Evolutionary conservation across 2,329 filamentous ascomycete species (phyloP).

Genomic region (Pyrenochaeta sp.): DNA sequence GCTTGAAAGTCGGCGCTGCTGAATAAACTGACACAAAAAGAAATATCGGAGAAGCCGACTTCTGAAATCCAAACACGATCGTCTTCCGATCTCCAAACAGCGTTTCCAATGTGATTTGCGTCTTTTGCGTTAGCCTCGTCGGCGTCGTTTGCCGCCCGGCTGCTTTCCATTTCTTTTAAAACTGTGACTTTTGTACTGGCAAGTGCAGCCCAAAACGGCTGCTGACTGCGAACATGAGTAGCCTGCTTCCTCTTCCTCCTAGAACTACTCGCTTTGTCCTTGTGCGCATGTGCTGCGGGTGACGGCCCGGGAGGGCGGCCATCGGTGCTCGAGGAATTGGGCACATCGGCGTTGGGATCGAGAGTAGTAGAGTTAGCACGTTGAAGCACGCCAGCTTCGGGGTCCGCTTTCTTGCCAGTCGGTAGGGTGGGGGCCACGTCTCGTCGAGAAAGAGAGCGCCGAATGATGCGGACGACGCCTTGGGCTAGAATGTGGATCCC

Average conservation of each 20-base stretch:
- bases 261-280: slow-evolving; percentile 69
- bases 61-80: slow-evolving; percentile 84
- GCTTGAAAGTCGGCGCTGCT: slow-evolving; percentile 52
- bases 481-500: slow-evolving; percentile 80
- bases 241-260: slow-evolving; percentile 93
- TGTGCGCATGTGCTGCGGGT: slow-evolving; percentile 61
- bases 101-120: slow-evolving; percentile 78
- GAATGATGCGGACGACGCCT: slow-evolving; percentile 74
- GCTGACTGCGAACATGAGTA: slow-evolving; percentile 86
- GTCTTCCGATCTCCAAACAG: slow-evolving; percentile 73
- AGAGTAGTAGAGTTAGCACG: slow-evolving; percentile 44
- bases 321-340: slow-evolving; percentile 54
- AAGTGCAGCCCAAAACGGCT: slow-evolving; percentile 92
- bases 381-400: slow-evolving; percentile 63
- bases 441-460: slow-evolving; percentile 54
- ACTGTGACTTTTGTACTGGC: slow-evolving; percentile 97
- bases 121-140: slow-evolving; percentile 78
- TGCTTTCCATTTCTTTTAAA: slow-evolving; percentile 80
- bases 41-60: slow-evolving; percentile 79
- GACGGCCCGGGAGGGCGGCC: slow-evolving; percentile 61
- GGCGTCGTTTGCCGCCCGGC: slow-evolving; percentile 76
- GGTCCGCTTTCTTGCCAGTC: slow-evolving; percentile 60
- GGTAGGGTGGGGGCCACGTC: slow-evolving; percentile 43
- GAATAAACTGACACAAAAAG: slow-evolving; percentile 76
- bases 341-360: slow-evolving; percentile 61